Base-by-base conservation (phyloP, 176 grass and related monocot genomes). In the Eleusine indica region DNA sequence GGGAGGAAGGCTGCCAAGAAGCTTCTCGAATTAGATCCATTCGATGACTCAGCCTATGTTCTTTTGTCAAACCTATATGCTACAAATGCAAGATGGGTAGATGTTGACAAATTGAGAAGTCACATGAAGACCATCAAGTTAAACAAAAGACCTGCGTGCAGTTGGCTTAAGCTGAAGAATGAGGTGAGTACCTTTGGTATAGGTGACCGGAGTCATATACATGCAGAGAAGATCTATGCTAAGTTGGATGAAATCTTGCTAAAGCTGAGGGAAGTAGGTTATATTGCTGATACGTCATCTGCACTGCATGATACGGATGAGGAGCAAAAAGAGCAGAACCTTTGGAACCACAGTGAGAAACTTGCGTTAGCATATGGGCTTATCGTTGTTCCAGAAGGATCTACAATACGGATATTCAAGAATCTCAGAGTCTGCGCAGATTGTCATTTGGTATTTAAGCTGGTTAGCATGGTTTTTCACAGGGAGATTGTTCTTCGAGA, bases 101-200 rank as follows among this genome's bases (percentile, higher is more conserved):
- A 94, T 77, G 94, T 97, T 86, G 92, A 91, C 72, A 88, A 84
- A 29, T 73, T 97, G 75, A 94, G 94, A 85, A 87, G 47, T 83
- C 88, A 92, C 68, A 97, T 97, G 91, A 94, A 97, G 66, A 82
- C n/a, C n/a, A 94, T 97, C 21, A 97, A 94, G 80, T 74, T 94
- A 57, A 94, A 92, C 62, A 97, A 97, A 83, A 90, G 78, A 58
- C 92, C 85, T 64, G 94, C 94, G 43, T 97, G 87, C 75, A 97
- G 91, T 82, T 97, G 94, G 94, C 89, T 97, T 87, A 97, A 94
- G 80, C 54, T 87, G 19, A 94, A 94, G 80, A 87, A 92, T 89
- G 91, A 92, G 64, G 90, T 97, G 16, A 97, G 86, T 58, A 84
- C 85, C 29, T 97, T 97, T 66, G 83, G 89, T 61, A 92, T 92